These are phyloP conservation scores for Debaryomycetaceae sp. DNA, from an alignment of 1,139 yeast species.

Conservation along the genomic window DNA sequence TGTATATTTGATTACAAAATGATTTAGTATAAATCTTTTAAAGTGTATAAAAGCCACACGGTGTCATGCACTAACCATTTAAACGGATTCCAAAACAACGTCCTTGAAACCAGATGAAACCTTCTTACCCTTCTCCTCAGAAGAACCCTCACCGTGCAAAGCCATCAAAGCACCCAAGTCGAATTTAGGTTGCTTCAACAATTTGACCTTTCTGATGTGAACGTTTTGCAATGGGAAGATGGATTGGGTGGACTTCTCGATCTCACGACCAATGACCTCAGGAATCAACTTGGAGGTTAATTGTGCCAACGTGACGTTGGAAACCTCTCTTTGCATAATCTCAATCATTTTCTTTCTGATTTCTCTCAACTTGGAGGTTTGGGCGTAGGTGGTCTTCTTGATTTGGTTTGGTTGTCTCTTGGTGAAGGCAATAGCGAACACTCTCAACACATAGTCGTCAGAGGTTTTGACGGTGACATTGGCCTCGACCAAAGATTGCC, in stretches of 20 bases:
- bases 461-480: conserved; percentile 51
- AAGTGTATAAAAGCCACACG: not conserved
- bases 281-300: conserved; percentile 51
- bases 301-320: conserved; percentile 49
- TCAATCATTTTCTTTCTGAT: conserved; percentile 51
- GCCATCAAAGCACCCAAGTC: conserved; percentile 51
- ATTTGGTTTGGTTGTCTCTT: conserved; percentile 52
- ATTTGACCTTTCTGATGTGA: conserved; percentile 52
- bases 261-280: conserved; percentile 53
- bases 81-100: conserved; percentile 48
- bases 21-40: conserved; percentile 3
- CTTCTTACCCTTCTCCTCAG: conserved; percentile 53
- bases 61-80: conserved; percentile 11
- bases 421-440: conserved; percentile 52
- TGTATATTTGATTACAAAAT: conserved; percentile 4
- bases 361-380: conserved; percentile 49
- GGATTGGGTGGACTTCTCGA: conserved; percentile 50
- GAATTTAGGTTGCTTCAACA: conserved; percentile 52
- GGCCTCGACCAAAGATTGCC: conserved; percentile 54
- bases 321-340: conserved; percentile 52
- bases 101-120: conserved; percentile 50
- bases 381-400: conserved; percentile 51
- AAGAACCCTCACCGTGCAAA: conserved; percentile 49
- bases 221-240: conserved; percentile 52
- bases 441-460: conserved; percentile 49